A percentile compares a stretch with the other conserved stretches of the same genome.
Evolutionary conservation across 208 protist species (phyloP).

Genomic region (Histomonas meleagridis): DNA sequence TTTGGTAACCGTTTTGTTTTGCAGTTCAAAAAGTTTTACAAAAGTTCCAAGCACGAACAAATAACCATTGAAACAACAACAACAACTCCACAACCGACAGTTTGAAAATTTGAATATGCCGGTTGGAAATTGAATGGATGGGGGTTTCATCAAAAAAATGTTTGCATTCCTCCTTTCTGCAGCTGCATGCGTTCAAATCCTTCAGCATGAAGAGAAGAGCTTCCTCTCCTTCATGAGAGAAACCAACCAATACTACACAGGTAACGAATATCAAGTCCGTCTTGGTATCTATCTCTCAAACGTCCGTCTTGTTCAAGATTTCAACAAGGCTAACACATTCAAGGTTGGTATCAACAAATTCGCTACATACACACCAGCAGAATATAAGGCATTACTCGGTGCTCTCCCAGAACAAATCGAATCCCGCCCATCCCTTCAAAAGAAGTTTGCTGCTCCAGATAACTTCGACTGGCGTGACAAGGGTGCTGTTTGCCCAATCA

Average conservation of each 20-base stretch:
- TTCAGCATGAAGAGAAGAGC: neutral
- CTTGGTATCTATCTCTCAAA: neutral
- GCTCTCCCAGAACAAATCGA: neutral
- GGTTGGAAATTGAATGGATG: too few relatives aligned
- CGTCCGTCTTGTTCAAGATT: neutral
- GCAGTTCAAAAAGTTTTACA: too few relatives aligned
- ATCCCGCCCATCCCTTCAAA: too few relatives aligned
- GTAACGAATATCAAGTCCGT: neutral
- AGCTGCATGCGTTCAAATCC: neutral
- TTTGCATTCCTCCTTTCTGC: neutral
- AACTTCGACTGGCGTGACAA: neutral
- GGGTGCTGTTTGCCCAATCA: neutral
- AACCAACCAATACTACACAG: neutral
- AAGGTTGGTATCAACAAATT: neutral
- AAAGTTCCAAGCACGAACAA: too few relatives aligned
- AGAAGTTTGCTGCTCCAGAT: neutral
- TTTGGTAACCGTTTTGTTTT: too few relatives aligned
- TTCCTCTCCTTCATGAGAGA: neutral
- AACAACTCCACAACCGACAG: too few relatives aligned
- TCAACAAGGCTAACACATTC: neutral
- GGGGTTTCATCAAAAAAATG: too few relatives aligned
- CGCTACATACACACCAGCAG: neutral
- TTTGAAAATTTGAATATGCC: too few relatives aligned
- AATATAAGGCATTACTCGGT: neutral
- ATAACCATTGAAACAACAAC: too few relatives aligned